phyloP scores from a whole-genome alignment of 768 basidiomycete species.

The Leccinum olivaceopallidum region DNA sequence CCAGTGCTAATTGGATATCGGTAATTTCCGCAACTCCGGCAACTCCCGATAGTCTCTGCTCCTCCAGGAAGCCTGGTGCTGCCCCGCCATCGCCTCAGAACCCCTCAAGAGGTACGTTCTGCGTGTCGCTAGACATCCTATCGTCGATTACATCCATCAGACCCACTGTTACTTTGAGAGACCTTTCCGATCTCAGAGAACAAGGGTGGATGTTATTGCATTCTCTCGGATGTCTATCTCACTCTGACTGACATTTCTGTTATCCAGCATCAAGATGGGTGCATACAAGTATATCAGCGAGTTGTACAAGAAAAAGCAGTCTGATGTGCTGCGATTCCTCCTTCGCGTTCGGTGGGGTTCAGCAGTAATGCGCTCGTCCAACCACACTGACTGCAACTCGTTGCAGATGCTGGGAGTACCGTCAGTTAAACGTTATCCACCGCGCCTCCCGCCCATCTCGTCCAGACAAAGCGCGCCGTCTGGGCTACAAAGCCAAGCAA shows the following conservation, averaged over 20 bases:
- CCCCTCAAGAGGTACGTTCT: slow-evolving; percentile 31
- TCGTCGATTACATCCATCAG: neutral
- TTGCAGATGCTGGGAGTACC: slow-evolving; percentile 94
- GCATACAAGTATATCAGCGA: slow-evolving; percentile 97
- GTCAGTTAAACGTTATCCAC: slow-evolving; percentile 97
- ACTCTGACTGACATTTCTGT: slow-evolving; percentile 20
- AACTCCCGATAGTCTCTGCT: slow-evolving; percentile 16
- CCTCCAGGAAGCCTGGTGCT: slow-evolving; percentile 5
- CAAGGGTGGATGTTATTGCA: slow-evolving; percentile 26
- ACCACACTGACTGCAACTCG: slow-evolving; percentile 6
- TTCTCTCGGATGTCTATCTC: slow-evolving; percentile 15
- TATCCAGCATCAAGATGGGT: slow-evolving; percentile 66
- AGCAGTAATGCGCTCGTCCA: neutral
- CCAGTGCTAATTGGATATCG: slow-evolving; percentile 20
- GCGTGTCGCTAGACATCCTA: slow-evolving; percentile 2
- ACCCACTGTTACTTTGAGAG: slow-evolving; percentile 10
- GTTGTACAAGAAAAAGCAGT: slow-evolving; percentile 98
- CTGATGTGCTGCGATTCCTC: slow-evolving; percentile 96
- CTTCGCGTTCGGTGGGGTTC: slow-evolving; percentile 85
- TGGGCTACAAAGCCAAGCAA: slow-evolving; percentile 99
- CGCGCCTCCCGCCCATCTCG: slow-evolving; percentile 97
- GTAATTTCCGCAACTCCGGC: slow-evolving; percentile 26
- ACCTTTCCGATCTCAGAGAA: slow-evolving; percentile 4
- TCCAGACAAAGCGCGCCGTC: slow-evolving; percentile 97
- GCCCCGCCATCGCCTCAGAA: slow-evolving; percentile 19